Base-by-base conservation (phyloP, 208 protist genomes). In the Sergeia podlipaevii region DNA sequence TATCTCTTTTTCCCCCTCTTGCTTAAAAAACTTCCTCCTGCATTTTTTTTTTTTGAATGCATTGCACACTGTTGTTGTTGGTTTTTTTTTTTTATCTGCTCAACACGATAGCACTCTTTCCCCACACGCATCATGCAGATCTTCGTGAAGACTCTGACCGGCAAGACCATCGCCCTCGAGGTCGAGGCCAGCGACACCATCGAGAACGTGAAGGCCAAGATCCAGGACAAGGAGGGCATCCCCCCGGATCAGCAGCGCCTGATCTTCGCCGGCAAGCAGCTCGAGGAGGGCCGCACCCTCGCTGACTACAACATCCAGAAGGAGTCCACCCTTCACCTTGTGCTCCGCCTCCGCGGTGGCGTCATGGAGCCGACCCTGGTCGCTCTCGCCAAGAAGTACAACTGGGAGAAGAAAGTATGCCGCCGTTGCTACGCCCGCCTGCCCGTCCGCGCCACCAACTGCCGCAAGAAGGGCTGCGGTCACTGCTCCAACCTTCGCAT, bases 281-380 rank as follows among this genome's bases (percentile, higher is more conserved):
- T 99, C 49, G 97, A 99, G 84, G 97, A 99, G 69, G 97, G 92
- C 77, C 90, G 97, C 59, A 98, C 97, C 46, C 87, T 99, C 11
- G 76, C 88, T 37, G 98, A 99, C 87, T 99, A 99, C 96, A 98
- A 98, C 90, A 98, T 99, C 81, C 97, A 99, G 88, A 99, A 99
- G 90, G 98, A 99, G 83, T 98, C 97, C 24, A 99, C 97, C 49
- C 93, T 99, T 33, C 97, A 99, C 81, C 85, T 99, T 8, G 98
- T 99, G 46, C 86, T 99, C 83, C 99, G 56, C 85, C 80, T 96
- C 39, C 77, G 89, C 67, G 89, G 85, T 65, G 86, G 86, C 53
- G 75, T 93, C 51, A 99, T 99, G 80, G 97, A 99, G 88, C 98
- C 98, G 39, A 96, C 98, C 21, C 95, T 99, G 26, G 72, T 93